phyloP scores from a whole-genome alignment of 2,329 filamentous ascomycete species.

The Anthostomella pinea region DNA sequence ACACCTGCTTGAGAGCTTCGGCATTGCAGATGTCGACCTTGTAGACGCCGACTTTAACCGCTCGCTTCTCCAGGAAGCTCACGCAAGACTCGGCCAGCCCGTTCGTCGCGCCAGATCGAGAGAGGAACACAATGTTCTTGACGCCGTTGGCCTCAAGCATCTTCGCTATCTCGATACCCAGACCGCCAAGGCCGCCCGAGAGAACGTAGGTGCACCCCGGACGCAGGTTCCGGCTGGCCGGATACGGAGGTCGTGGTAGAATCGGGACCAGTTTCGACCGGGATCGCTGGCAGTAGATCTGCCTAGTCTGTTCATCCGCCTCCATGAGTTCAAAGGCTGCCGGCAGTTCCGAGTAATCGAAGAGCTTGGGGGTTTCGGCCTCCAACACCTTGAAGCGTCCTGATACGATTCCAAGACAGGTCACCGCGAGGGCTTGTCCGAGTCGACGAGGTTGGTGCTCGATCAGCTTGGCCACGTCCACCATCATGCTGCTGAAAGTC shows the following conservation, averaged over 20 bases:
- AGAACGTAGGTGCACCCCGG: slow-evolving; percentile 49
- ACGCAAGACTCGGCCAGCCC: slow-evolving; percentile 24
- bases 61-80: slow-evolving; percentile 33
- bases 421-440: slow-evolving; percentile 11
- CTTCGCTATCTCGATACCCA: slow-evolving; percentile 52
- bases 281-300: slow-evolving; percentile 10
- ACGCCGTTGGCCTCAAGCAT: slow-evolving; percentile 51
- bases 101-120: slow-evolving; percentile 41
- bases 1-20: slow-evolving; percentile 22
- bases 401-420: slow-evolving; percentile 7
- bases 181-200: slow-evolving; percentile 55
- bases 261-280: slow-evolving; percentile 10
- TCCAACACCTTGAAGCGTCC: slow-evolving; percentile 4
- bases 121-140: slow-evolving; percentile 50
- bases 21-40: slow-evolving; percentile 43
- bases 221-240: slow-evolving; percentile 7
- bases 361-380: slow-evolving; percentile 1
- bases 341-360: slow-evolving; percentile 14
- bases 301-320: not conserved
- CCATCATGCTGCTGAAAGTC: slow-evolving; percentile 10
- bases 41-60: slow-evolving; percentile 34
- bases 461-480: slow-evolving; percentile 15
- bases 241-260: slow-evolving; percentile 6
- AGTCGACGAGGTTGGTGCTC: slow-evolving; percentile 12
- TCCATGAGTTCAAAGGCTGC: slow-evolving; percentile 12